Evolutionary conservation across 495 filamentous ascomycete species (phyloP), one percentile per base, ranked within the genome.

Genomic region (Trichoderma reesei): DNA sequence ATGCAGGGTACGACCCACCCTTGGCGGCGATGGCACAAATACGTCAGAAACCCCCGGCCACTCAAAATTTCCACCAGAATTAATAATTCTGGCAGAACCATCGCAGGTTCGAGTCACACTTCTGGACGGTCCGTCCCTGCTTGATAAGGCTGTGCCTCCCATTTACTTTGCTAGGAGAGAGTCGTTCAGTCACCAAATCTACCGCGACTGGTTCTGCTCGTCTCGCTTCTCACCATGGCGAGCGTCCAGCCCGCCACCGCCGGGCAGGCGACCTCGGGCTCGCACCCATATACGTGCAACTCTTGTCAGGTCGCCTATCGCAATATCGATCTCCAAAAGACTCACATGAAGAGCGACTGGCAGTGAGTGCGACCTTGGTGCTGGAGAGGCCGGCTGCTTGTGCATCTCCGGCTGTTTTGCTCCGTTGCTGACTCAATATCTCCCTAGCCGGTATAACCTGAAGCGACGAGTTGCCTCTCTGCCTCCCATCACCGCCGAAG

Each of bases 281-380:
- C 88, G 31, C 89, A 96, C 74, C 92, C 93, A 2, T 98, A 91
- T 74, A 96, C 94, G 54, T 98, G 94, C 83, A 98, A 98, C 78
- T 90, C 93, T 38, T 98, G 94, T 69, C 91, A 96, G 68, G 92
- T 98, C 65, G 94, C 94, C 38, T 98, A 97, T 77, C 87, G 93
- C 69, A 89, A 88, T 72, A 88, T 88, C 72, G 93, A 98, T 72
- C 84, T 91, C n/a, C 94, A 98, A 74, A 85, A 92, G 67, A 86
- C 85, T 56, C 94, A 98, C 71, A 98, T 98, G 92, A 91, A 92
- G 69, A 91, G 85, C 68, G 94, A 98, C 74, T 98, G 94, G 93
- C 93, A 98, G 92, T 96, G 85, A 73, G 91, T 85, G 66, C 61
- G 20, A 14, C 51, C 37, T 36, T 20, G 60, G 48, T 41, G 51